phyloP scores from a whole-genome alignment of 768 basidiomycete genomes.

The Russula compacta region DNA sequence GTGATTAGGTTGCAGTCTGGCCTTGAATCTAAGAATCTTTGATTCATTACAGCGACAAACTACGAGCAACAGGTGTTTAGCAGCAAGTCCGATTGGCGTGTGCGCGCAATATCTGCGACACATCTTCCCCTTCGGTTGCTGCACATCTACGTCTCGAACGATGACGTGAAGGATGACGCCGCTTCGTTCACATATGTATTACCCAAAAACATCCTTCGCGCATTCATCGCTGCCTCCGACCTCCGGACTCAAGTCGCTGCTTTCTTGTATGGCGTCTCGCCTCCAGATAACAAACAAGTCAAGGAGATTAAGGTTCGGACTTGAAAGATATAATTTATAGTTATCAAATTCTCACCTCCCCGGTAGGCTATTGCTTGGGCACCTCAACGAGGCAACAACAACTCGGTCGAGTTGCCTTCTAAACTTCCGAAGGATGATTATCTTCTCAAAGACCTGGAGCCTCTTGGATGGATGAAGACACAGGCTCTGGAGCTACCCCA shows the following conservation, averaged over 20 bases:
- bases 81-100: slow-evolving; percentile 99
- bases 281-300: slow-evolving; percentile 94
- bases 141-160: slow-evolving; percentile 98
- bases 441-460: slow-evolving; percentile 90
- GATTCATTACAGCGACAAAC: slow-evolving; percentile 57
- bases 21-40: not conserved
- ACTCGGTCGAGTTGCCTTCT: slow-evolving; percentile 81
- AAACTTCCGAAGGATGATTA: slow-evolving; percentile 92
- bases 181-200: slow-evolving; percentile 91
- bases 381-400: slow-evolving; percentile 96
- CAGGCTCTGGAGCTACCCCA: slow-evolving; percentile 89
- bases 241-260: slow-evolving; percentile 94
- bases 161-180: slow-evolving; percentile 98
- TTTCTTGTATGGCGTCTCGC: slow-evolving; percentile 87
- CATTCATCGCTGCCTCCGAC: slow-evolving; percentile 89
- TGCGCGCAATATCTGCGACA: slow-evolving; percentile 94
- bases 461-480: slow-evolving; percentile 94
- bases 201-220: slow-evolving; percentile 92
- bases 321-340: not conserved
- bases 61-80: slow-evolving; percentile 99
- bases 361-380: slow-evolving; percentile 80
- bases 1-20: slow-evolving; percentile 21
- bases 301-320: slow-evolving; percentile 82
- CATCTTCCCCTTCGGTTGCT: slow-evolving; percentile 93
- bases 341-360: slow-evolving; percentile 1